A percentile compares a stretch with the other conserved stretches of the same genome.
Evolutionary conservation across 257 asterid genomes (phyloP).

Genomic region (Solanum piurae): DNA sequence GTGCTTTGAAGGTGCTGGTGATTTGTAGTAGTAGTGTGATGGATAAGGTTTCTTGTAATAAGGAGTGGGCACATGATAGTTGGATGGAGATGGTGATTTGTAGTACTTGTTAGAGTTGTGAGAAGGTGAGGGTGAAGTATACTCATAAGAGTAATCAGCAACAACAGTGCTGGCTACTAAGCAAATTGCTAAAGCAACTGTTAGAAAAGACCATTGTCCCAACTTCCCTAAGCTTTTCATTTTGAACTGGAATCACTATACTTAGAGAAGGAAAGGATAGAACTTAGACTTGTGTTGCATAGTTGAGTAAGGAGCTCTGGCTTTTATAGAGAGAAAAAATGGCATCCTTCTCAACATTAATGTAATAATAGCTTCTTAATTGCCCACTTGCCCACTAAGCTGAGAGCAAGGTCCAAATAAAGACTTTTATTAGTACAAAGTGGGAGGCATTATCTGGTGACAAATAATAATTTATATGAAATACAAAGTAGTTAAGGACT

Average conservation of each 20-base stretch:
- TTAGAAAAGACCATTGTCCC: not conserved
- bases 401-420: not conserved
- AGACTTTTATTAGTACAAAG: not conserved
- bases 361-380: not conserved
- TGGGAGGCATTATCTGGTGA: not conserved
- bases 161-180: not conserved
- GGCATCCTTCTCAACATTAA: not conserved
- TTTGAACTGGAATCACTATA: not conserved
- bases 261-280: not conserved
- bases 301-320: not conserved
- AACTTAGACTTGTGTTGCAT: not conserved
- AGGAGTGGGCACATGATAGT: not conserved
- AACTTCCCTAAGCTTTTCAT: not conserved
- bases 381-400: not conserved
- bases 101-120: not conserved
- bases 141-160: not conserved
- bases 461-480: not conserved
- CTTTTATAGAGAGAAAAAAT: not conserved
- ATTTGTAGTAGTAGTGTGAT: not conserved
- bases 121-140: not conserved
- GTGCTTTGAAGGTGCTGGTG: not conserved
- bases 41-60: not conserved
- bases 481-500: not conserved
- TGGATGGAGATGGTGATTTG: not conserved
- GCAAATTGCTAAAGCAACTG: not conserved